Evolutionary conservation across 2,329 filamentous ascomycete genomes (phyloP), one percentile per base, ranked within the genome.

Genomic region (Tolypocladium ophioglossoides): DNA sequence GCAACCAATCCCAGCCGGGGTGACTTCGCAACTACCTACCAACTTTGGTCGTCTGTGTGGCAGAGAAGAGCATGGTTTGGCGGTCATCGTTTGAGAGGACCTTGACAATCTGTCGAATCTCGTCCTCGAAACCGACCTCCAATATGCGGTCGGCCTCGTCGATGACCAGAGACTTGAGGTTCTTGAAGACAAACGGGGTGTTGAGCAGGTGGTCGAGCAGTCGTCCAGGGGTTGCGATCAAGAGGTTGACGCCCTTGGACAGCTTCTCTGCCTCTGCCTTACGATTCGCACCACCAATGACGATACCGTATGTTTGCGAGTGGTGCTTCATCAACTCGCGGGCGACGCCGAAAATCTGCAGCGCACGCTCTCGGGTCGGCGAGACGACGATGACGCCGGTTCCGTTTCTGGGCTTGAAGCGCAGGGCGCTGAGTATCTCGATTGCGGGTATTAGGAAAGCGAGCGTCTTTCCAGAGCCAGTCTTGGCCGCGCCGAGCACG

Each of bases 51-150:
- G 94, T 99, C 72, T 97, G 94, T 5, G 94, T 99, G 16, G 94
- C 94, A 16, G 91, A 96, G 78, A 99, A 99, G n/a, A 99, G 82
- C 86, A 95, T 94, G 0, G 91, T 96, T 72, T 97, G 92, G 56
- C 94, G 79, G 61, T 91, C 84, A 55, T 95, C 85, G 61, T 86
- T 87, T 49, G 91, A 89, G 20, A 97, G 75, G 54, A 97, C 94
- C 78, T 95, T 95, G 71, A 97, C 86, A 62, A 99, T 96, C 69
- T 95, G 87, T 59, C 89, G 82, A 88, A 99, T 96, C 74, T 99
- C 94, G 66, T 97, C 94, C 71, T 99, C 94, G 78, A 99, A 99
- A 63, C 94, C 92, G 58, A 96, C 89, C 74, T 99, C 94, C 47
- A 99, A 76, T 58, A 99, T 96, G 50, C 94, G 86, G 69, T 99